phyloP scores from a whole-genome alignment of 2,329 filamentous ascomycete genomes.

The Aspergillus novoparasiticus region DNA sequence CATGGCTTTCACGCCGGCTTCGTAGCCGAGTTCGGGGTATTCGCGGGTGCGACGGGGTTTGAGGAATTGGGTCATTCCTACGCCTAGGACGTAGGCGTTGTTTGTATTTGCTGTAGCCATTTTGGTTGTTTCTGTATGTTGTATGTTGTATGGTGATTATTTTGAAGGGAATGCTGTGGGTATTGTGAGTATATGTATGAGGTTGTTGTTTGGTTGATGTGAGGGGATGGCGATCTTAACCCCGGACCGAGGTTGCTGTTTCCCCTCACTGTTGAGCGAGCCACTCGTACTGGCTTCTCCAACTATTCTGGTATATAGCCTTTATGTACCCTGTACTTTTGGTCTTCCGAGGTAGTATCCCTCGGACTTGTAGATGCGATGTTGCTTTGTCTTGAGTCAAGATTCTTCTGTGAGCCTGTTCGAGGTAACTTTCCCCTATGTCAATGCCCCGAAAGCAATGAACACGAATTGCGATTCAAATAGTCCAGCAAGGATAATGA shows the following conservation, averaged over 20 bases:
- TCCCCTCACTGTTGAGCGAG: not conserved
- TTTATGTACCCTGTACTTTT: not conserved
- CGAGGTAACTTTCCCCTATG: too few relatives aligned
- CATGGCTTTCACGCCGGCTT: constrained; percentile 85
- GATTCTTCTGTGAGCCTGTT: too few relatives aligned
- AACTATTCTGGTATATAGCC: not conserved
- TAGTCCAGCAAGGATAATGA: too few relatives aligned
- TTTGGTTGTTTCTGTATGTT: not conserved
- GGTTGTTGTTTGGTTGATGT: not conserved
- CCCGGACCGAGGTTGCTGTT: not conserved
- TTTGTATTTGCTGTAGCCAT: not conserved
- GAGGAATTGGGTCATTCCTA: constrained; percentile 99
- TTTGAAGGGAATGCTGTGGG: not conserved
- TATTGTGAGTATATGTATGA: not conserved
- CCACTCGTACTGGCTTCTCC: not conserved
- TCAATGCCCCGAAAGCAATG: not conserved
- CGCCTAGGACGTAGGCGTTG: constrained; percentile 77
- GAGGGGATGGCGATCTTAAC: not conserved
- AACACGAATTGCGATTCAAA: not conserved
- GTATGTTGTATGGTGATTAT: not conserved
- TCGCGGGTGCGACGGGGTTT: constrained; percentile 91
- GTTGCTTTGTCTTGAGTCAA: not conserved
- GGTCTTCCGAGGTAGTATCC: not conserved
- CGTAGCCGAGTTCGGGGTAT: constrained; percentile 90
- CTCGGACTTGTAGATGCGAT: not conserved